Evolutionary conservation across 805 yeast genomes (phyloP), one percentile per base, ranked within the genome.

Genomic region (Sugiyamaella marilandica): DNA sequence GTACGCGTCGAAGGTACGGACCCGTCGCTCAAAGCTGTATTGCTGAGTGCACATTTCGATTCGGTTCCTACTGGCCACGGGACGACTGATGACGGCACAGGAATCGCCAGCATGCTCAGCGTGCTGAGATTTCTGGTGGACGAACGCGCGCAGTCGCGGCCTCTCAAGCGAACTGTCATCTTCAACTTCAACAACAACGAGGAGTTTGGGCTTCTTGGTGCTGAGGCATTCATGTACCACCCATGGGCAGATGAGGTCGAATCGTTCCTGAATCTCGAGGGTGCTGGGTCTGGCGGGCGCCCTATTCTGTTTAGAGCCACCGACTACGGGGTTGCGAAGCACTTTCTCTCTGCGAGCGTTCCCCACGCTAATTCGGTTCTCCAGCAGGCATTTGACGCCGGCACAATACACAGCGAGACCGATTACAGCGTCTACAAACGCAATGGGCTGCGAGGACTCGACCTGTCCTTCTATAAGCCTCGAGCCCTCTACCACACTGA

Each of bases 61-160:
- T 81, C 92, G 7, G 97, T 90, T 7, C 95, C 96, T 18, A 81
- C 95, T 2, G 82, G 89, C 3, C 81, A 73, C 60, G 97, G 97
- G 31, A 82, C 94, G 1, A 91, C 97, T 1, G 97, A 91, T 66
- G 96, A 89, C 64, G 97, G 97, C 1, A 82, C 83, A 72, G 97
- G 97, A 8, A 75, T 88, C 55, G 95, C 90, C 1, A 77, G 94
- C 9, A 72, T 90, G 75, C 70, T 90, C 46, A 95, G 90, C 1
- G 71, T 87, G 2, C 69, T 90, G 54, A 75, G 81, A 39, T 69
- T 80, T 60, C 79, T 72, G 59, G 66, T 74, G 0, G 52, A 47
- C 18, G 58, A 68, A 11, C 36, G 14, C 9, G 19, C 31, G 18
- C 18, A 32, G 13, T 19, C 29, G 16, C 36, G 41, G 10, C 84